Evolutionary conservation across 1,139 yeast species (phyloP), one percentile per base, ranked within the genome.

Genomic region (Candida smagusa): DNA sequence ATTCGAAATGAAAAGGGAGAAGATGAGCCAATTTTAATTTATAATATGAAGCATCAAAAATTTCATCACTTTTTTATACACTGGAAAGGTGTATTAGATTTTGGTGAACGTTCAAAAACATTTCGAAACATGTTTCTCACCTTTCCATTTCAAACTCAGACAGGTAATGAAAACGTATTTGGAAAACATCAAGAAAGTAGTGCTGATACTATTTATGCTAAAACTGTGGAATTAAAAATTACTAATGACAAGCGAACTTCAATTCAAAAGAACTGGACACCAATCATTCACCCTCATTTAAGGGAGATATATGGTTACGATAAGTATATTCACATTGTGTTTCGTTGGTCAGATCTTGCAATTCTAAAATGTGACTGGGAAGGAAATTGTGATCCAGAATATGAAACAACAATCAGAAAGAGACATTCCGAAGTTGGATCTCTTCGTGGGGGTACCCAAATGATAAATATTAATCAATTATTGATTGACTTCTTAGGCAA

Each of bases 201-300:
- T 31, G 54, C 51, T 30, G 11, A 37, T 11, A 42, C 33, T 9
- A 23, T 49, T 2, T 65, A 63, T 42, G 53, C 46, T 34, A 52
- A 47, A 38, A 58, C 55, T 1, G 46, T 52, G 21, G 72, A 65
- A 41, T 49, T 68, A 22, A 41, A 45, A 28, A 46, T 60, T 22
- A 53, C 57, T 22, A 54, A 55, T 30, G 45, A 44, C 9, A 54
- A 46, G 23, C 11, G 21, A 8, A 12, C 19, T 5, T 8, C 6
- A 12, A 28, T 9, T 8, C 72, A 68, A 43, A 69, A 69, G 47
- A 69, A 69, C 45, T 69, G 75, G 75, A 64, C 72, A 3, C 75
- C 75, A 1, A 58, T 68, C 41, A 42, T 64, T 13, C 59, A 63
- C 41, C 47, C 50, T n/a, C 29, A 30, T 1, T 54, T 51, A 21